A percentile compares a stretch with the other conserved stretches of the same genome.
Conservation (phyloP, 352 stramenopile species). For the Poterioochromonas sp. region DNA sequence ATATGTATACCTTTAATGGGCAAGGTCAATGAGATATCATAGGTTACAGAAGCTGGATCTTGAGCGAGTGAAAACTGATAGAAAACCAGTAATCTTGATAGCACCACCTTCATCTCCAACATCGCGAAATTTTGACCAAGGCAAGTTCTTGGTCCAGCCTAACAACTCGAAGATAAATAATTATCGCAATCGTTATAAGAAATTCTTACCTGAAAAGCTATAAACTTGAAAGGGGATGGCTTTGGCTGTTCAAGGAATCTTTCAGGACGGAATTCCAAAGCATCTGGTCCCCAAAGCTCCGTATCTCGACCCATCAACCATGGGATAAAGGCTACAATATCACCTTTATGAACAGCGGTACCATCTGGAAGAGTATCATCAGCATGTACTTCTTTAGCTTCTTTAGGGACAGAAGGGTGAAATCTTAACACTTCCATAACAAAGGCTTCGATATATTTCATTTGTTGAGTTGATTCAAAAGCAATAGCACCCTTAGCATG, state of each 20-base stretch:
- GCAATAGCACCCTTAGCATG: not conserved
- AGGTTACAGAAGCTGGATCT: not conserved
- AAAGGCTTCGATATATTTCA: conserved; percentile 23
- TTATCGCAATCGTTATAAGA: not conserved
- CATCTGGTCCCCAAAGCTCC: not conserved
- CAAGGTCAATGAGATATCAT: not conserved
- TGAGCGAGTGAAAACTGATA: not conserved
- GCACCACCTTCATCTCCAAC: not conserved
- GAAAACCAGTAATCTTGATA: not conserved
- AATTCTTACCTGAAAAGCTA: conserved; percentile 5
- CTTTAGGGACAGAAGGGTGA: conserved; percentile 4
- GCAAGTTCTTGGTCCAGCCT: conserved; percentile 6
- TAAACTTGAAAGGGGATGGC: conserved; percentile 3
- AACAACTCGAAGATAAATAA: not conserved
- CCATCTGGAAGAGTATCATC: conserved; percentile 9
- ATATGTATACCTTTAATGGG: not conserved
- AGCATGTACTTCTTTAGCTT: not conserved
- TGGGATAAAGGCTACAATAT: not conserved
- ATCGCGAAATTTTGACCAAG: conserved; percentile 8
- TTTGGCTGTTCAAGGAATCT: not conserved
- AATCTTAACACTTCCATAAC: not conserved
- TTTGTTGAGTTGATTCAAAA: not conserved
- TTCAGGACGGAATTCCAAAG: not conserved
- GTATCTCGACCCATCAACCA: not conserved
- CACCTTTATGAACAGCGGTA: not conserved